Evolutionary conservation across 805 yeast species (phyloP), one percentile per base, ranked within the genome.

Genomic region (Saturnispora mendoncae): DNA sequence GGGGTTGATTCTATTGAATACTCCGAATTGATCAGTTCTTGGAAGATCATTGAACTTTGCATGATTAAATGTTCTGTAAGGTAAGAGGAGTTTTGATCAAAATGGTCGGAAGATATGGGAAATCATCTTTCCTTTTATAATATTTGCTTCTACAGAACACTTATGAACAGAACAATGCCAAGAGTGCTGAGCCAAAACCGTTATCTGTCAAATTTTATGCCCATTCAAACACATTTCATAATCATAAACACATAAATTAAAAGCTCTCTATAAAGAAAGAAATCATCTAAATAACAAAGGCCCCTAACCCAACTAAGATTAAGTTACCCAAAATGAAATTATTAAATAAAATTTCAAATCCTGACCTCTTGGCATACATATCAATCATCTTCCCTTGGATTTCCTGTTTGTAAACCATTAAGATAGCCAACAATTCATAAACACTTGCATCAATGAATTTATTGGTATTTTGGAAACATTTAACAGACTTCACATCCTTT

Each of bases 271-370:
- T n/a, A n/a, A n/a, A n/a, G 24, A 13, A 19, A 5, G 13, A 4
- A 18, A 2, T 12, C 14, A 14, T 4, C 29, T 42, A 62, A 19
- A 62, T 62, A 13, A 61, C 61, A 45, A 62, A 61, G 38, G 60
- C 60, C 12, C 66, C 66, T 15, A 63, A 46, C 0, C 67, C 67
- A 18, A 63, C 66, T 14, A 63, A 46, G n/a, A 63, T 54, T 41
- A 63, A 45, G 36, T 62, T 63, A 18, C 65, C 65, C 14, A 62
- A 46, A 3, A 62, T 49, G 27, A 58, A 55, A 38, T 72, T 65
- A 46, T 69, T 72, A 25, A 61, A 60, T 15, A 61, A 46, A 24
- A 61, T 61, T 44, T 60, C 63, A 40, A 61, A 53, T 23, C 57
- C 59, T 17, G 58, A 51, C 29, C 66, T 52, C 38, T 53, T 50